Conservation (phyloP, 78 protist genomes). For the Polysphondylium violaceum region DNA sequence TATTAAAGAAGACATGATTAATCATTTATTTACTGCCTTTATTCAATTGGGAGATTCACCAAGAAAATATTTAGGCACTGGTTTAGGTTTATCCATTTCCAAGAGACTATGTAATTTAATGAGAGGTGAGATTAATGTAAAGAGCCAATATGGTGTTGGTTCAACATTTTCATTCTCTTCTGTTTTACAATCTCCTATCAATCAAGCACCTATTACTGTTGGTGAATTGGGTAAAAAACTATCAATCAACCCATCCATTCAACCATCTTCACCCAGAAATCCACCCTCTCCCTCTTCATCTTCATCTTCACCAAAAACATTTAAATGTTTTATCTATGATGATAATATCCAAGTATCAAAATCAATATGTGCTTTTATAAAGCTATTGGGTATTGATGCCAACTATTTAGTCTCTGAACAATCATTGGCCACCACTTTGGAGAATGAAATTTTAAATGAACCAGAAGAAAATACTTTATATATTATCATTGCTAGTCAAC, state of each 20-base stretch:
- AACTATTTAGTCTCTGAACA: neutral
- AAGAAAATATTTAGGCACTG: slow-evolving; percentile 77
- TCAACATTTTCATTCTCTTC: slow-evolving; percentile 75
- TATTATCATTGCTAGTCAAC: too few species aligned
- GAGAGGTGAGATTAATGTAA: slow-evolving; percentile 68
- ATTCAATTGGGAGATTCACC: slow-evolving; percentile 27
- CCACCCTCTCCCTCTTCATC: too few species aligned
- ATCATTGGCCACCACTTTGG: too few species aligned
- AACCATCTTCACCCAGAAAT: neutral
- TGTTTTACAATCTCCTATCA: neutral
- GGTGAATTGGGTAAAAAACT: neutral
- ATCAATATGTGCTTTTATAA: neutral
- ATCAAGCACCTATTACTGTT: neutral
- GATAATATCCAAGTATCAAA: neutral
- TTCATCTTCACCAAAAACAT: neutral
- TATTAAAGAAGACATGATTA: slow-evolving; percentile 18
- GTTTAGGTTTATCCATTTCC: slow-evolving; percentile 77
- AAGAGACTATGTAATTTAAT: slow-evolving; percentile 51
- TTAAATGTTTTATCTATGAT: slow-evolving; percentile 10
- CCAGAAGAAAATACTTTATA: too few species aligned
- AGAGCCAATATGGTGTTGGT: slow-evolving; percentile 61
- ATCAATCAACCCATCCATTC: neutral
- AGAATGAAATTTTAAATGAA: too few species aligned
- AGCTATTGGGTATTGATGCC: neutral
- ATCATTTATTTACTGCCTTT: slow-evolving; percentile 46